Evolutionary conservation across 2,329 filamentous ascomycete species (phyloP), one percentile per base, ranked within the genome.

Genomic region (Magnaporthales sp.): DNA sequence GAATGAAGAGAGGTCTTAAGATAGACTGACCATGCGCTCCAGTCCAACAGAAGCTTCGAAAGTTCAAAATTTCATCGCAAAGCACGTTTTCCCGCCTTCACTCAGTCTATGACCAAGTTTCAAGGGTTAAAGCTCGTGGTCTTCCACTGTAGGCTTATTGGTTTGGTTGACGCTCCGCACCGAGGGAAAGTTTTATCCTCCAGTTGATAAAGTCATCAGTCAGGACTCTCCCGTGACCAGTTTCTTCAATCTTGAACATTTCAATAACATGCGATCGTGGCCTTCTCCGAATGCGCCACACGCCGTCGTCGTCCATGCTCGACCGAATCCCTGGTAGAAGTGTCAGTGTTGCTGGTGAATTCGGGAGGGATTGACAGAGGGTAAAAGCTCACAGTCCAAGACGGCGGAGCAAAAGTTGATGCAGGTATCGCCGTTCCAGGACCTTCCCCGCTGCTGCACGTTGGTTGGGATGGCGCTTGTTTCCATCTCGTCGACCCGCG

Each of bases 401-500:
- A 98, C 91, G 0, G 79, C 82, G 1, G 86, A 87, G 1, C 92
- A 88, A 78, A 97, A 97, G 72, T 96, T 97, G 74, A 98, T 95
- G 74, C 93, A 97, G 70, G 91, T 86, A 74, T 97, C 94, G 22
- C 92, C 94, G 78, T 98, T 91, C 95, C 95, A 99, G 2, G 82
- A 81, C 31, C 85, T 86, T 0, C 89, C 88, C 10, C 83, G 77
- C 66, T 86, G 83, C 72, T 89, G 87, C 15, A 96, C 91, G 64
- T 86, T 90, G 2, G 86, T 84, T 0, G 95, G 95, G 66, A 99
- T 92, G 31, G 80, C 83, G 62, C 88, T 86, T 1, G 93, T 97
- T 68, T 92, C 86, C 32, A 96, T 85, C 73, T 96, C 91, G 75
- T 96, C 86, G 13, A 96, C 75, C 13, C 86, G 83, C 63, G 83